phyloP scores from a whole-genome alignment of 345 rosid species.

The Syzygium aqueum region DNA sequence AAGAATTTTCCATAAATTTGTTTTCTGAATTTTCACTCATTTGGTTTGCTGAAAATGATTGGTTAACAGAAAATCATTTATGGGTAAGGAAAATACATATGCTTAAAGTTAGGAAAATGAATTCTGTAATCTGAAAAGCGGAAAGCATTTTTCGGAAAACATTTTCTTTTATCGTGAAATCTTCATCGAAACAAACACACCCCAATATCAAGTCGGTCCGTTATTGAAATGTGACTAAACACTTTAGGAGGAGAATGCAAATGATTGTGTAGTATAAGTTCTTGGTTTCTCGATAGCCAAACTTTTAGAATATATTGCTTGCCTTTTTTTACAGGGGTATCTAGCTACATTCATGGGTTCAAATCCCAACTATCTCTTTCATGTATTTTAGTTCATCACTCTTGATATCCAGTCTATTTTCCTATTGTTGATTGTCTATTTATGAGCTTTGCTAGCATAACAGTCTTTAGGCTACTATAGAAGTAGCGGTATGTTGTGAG shows the following conservation, averaged over 20 bases:
- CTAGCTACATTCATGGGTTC: neutral
- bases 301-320: neutral
- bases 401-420: neutral
- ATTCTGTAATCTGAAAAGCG: neutral
- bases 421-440: neutral
- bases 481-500: too few relatives aligned
- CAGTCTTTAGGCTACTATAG: too few relatives aligned
- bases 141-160: neutral
- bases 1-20: neutral
- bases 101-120: neutral
- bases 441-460: neutral
- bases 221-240: neutral
- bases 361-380: neutral
- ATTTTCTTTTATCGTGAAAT: neutral
- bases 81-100: neutral
- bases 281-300: neutral
- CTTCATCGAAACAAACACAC: neutral
- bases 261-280: neutral
- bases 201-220: neutral
- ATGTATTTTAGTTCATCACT: neutral
- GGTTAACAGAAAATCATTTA: neutral
- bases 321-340: neutral
- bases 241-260: neutral
- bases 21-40: neutral
- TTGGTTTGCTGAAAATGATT: neutral